Conservation (phyloP, 176 grass and related monocot species). For the Oryza meridionalis region DNA sequence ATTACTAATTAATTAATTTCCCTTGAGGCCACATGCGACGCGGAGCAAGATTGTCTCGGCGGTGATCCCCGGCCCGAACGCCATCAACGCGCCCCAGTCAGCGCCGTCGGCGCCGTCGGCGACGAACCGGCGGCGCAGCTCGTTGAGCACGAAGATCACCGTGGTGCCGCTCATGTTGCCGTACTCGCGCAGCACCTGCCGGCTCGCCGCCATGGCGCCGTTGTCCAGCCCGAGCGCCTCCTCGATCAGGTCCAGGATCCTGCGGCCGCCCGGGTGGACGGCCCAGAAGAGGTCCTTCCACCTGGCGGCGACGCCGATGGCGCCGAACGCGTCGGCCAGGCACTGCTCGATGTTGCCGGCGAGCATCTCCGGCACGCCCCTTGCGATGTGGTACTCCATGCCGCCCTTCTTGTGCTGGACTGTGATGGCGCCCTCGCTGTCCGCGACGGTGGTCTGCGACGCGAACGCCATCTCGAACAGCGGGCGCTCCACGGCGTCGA, state of each 20-base stretch:
- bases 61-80: slow-evolving; percentile 44
- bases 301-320: slow-evolving; percentile 27
- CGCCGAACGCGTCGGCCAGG: slow-evolving; percentile 38
- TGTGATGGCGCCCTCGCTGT: slow-evolving; percentile 41
- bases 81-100: slow-evolving; percentile 51
- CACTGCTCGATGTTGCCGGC: slow-evolving; percentile 48
- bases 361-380: slow-evolving; percentile 40
- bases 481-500: slow-evolving; percentile 33
- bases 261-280: slow-evolving; percentile 47
- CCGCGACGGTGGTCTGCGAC: slow-evolving; percentile 41
- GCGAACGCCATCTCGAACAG: slow-evolving; percentile 63
- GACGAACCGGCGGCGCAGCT: slow-evolving; percentile 43
- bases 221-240: slow-evolving; percentile 44
- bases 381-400: slow-evolving; percentile 20
- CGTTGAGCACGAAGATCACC: slow-evolving; percentile 64
- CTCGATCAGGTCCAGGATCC: slow-evolving; percentile 53
- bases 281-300: slow-evolving; percentile 81
- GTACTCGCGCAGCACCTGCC: slow-evolving; percentile 41
- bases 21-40: neutral
- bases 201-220: slow-evolving; percentile 38
- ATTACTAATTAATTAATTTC: neutral
- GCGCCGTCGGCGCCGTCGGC: slow-evolving; percentile 30
- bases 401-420: slow-evolving; percentile 41
- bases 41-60: neutral
- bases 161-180: slow-evolving; percentile 57